Base-by-base conservation (phyloP, 768 basidiomycete species). In the Sutorius australiensis region DNA sequence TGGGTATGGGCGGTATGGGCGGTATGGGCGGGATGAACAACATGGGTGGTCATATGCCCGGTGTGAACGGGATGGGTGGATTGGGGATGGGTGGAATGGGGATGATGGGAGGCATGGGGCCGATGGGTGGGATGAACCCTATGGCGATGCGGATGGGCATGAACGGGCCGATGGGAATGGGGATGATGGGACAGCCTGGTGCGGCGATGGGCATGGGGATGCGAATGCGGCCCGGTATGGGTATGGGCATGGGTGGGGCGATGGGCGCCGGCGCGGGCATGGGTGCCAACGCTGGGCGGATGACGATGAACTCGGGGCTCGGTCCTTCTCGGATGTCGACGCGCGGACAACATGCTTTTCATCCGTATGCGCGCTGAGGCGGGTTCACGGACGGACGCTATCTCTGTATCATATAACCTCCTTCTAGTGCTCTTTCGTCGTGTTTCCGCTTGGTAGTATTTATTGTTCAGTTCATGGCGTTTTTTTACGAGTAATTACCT, bases 281-380 rank as follows among this genome's bases (percentile, higher is more conserved):
- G 52, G 59, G 54, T 19, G 53, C 62, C 19, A 69, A 70, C 56
- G 66, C 71, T 28, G 70, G 72, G n/a, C 69, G 77, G 53, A 72
- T 73, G 72, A 51, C 73, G 45, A 69, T 73, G 69, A 72, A 69
- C 61, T 43, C 67, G 45, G 80, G 73, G 24, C 65, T 72, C 52
- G 82, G 75, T n/a, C 80, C 78, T 13, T 72, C 76, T 48, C 73
- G 79, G 7, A 73, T 75, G 66, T 75, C 71, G 49, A 76, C 59
- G 27, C 75, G 81, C 19, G 83, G 82, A 52, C 81, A 82, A 56
- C 80, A 82, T 57, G 75, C 73, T 53, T 85, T 82, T 68, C 83
- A 85, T 67, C 83, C 83, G n/a, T 85, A 85, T 63, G 75, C 82
- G 49, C 76, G 83, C 61, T 83, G 8, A 37, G 3, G n/a, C n/a